Evolutionary conservation across 768 basidiomycete species (phyloP), one percentile per base, ranked within the genome.

Genomic region (Boletus fagicola): DNA sequence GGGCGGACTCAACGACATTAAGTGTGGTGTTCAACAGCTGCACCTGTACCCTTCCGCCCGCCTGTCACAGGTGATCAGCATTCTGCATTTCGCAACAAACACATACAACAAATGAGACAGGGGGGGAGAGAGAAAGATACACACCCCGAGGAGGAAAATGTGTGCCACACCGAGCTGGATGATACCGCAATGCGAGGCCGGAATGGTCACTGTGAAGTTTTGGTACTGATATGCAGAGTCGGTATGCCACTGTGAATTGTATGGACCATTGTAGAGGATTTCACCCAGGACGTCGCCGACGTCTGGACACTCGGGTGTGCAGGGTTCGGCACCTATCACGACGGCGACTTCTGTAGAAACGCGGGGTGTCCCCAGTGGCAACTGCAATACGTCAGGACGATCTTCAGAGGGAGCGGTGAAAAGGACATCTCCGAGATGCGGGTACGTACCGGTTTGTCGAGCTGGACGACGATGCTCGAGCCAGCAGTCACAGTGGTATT

Each of bases 381-480:
- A 26, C 16, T 7, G 15, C 16, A 31, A 31, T 12, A 10, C 11
- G 28, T 36, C 42, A 38, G 35, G 24, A 22, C 4, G 9, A 5
- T 22, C 2, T 5, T 20, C 12, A 15, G n/a, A 15, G 38, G 18
- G 10, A 11, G 8, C 12, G 26, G 20, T 24, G 33, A 8, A n/a
- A 31, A 15, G 16, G 47, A 35, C 4, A 30, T n/a, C 43, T 35
- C 20, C 4, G 22, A 31, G 31, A 20, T 7, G 22, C 22, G 45
- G 39, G 30, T 12, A 66, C 78, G 13, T 56, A 80, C 80, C 6
- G 76, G 76, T 55, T 70, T 70, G 48, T 76, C 75, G 12, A 83
- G 62, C 51, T 78, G 69, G 8, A 83, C 72, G 8, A 64, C 70
- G 50, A 82, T 40, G n/a, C 60, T 59, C 2, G 65, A 61, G 18